Conservation (phyloP, 495 filamentous ascomycete species). For the Cairneyella variabilis region DNA sequence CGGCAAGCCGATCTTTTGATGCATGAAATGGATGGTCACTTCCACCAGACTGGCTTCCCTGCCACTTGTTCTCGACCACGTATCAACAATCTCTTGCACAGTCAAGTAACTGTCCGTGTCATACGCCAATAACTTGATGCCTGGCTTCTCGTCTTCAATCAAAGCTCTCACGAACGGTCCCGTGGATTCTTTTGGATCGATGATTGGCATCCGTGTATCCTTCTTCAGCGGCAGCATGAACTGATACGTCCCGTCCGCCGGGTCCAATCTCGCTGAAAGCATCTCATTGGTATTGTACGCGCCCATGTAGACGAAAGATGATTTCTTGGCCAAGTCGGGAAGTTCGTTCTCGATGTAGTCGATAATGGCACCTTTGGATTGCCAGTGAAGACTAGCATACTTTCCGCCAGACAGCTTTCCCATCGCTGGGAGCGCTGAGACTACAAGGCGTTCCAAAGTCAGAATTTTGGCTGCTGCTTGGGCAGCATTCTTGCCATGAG, state of each 20-base stretch:
- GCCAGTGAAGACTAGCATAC: conserved; percentile 35
- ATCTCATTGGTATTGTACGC: conserved; percentile 28
- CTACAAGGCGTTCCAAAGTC: conserved; percentile 44
- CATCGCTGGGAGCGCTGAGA: conserved; percentile 31
- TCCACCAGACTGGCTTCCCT: conserved; percentile 27
- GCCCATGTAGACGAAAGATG: conserved; percentile 36
- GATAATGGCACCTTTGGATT: conserved; percentile 33
- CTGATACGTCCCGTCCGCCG: conserved; percentile 24
- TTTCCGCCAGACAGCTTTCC: conserved; percentile 30
- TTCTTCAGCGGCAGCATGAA: conserved; percentile 28
- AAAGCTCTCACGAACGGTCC: conserved; percentile 41
- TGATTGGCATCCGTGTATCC: conserved; percentile 32
- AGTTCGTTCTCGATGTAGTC: conserved; percentile 31
- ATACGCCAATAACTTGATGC: conserved; percentile 39
- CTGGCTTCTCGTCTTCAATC: conserved; percentile 35
- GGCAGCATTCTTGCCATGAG: conserved; percentile 8
- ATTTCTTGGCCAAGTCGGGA: conserved; percentile 37
- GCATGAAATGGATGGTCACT: conserved; percentile 30
- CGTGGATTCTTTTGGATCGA: conserved; percentile 34
- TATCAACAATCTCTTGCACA: conserved; percentile 27
- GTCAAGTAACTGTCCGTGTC: conserved; percentile 30
- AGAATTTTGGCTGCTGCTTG: conserved; percentile 37
- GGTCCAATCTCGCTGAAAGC: conserved; percentile 30
- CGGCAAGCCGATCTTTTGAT: conserved; percentile 32
- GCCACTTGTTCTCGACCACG: conserved; percentile 34